Evolutionary conservation across 2,329 filamentous ascomycete genomes (phyloP).

Genomic region (Botrytis byssoidea): DNA sequence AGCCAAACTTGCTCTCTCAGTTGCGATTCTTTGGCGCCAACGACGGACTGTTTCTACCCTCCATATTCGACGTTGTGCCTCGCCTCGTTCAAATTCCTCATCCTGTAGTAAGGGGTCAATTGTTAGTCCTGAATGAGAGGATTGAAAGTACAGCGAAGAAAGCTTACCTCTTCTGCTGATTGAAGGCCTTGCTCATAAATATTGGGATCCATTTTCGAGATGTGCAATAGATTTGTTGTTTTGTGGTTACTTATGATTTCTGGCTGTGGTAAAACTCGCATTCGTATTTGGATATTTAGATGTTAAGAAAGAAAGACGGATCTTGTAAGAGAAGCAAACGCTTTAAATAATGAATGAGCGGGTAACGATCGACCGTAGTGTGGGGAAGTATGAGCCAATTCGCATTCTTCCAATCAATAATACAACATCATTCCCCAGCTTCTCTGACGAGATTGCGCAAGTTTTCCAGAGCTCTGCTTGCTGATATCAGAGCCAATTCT

Average conservation of each 20-base stretch:
- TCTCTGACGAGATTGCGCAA: not conserved
- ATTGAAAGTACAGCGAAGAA: no score
- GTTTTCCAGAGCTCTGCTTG: not conserved
- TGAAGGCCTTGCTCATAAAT: not conserved
- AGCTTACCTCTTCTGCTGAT: not conserved
- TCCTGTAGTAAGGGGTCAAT: not conserved
- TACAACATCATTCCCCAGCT: not conserved
- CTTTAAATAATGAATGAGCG: not conserved
- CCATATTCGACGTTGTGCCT: not conserved
- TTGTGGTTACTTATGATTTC: not conserved
- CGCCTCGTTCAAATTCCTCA: not conserved
- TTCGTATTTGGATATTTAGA: not conserved
- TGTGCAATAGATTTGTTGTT: not conserved
- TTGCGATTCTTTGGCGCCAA: not conserved
- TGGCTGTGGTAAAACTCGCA: not conserved
- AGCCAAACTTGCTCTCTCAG: no score
- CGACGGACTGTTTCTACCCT: not conserved
- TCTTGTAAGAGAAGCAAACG: not conserved
- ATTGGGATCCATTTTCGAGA: not conserved
- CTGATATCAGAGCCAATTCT: not conserved
- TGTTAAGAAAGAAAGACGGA: not conserved
- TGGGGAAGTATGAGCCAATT: not conserved
- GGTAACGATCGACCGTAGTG: not conserved
- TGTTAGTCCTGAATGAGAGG: not conserved
- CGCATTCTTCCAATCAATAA: not conserved